Evolutionary conservation across 1,284 basidiomycete species (phyloP).

Genomic region (Leccinum holopus): DNA sequence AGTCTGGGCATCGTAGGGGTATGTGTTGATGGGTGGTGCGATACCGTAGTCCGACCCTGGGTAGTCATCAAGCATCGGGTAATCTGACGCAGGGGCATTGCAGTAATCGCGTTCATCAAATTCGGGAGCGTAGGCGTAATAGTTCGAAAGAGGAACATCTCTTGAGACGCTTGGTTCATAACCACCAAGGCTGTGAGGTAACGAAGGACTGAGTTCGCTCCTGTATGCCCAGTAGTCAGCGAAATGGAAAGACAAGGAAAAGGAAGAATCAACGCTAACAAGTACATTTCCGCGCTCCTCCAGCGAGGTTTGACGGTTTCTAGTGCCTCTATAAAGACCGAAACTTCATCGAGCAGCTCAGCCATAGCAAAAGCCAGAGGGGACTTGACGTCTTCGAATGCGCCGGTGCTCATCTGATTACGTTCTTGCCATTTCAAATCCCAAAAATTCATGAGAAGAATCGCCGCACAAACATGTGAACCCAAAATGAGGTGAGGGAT

Average conservation of each 20-base stretch:
- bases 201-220: constrained; percentile 29
- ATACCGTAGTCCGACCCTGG: constrained; percentile 19
- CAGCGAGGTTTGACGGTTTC: constrained; percentile 43
- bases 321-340: constrained; percentile 41
- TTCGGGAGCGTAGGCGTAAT: constrained; percentile 9
- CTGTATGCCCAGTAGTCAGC: constrained; percentile 17
- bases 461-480: constrained; percentile 45
- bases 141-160: constrained; percentile 7
- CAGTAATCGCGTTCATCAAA: constrained; percentile 13
- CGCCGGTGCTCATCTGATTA: constrained; percentile 23
- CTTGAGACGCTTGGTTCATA: constrained; percentile 23
- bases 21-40: constrained; percentile 12
- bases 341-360: constrained; percentile 41
- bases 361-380: constrained; percentile 40
- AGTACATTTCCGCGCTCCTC: constrained; percentile 40
- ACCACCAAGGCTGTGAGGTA: constrained; percentile 30
- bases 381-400: constrained; percentile 43
- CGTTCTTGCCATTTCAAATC: constrained; percentile 48
- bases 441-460: constrained; percentile 50
- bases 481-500: constrained; percentile 41
- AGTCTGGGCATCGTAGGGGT: constrained; percentile 12
- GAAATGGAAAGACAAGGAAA: background rate
- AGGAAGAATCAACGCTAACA: constrained; percentile 39
- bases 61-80: constrained; percentile 13
- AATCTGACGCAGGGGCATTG: constrained; percentile 15